Evolutionary conservation across 2,329 filamentous ascomycete genomes (phyloP).

Genomic region (Grosmannia penicillata): DNA sequence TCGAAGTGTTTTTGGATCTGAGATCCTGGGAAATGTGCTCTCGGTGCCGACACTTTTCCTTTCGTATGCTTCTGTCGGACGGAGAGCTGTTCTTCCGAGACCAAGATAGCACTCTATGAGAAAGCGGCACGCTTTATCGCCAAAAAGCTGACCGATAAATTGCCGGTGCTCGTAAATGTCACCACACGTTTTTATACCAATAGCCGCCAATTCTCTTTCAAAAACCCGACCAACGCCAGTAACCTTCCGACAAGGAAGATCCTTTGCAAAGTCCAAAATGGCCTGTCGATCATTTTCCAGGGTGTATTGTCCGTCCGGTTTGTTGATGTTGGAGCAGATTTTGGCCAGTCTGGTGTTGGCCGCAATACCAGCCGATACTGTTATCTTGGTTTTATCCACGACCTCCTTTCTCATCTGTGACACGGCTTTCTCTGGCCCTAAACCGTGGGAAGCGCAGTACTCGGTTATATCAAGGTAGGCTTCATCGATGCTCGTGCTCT

Average conservation of each 20-base stretch:
- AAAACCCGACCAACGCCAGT: constrained; percentile 92
- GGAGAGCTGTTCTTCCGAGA: constrained; percentile 68
- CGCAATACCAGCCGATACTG: constrained; percentile 86
- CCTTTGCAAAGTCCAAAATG: constrained; percentile 76
- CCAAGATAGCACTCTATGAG: constrained; percentile 74
- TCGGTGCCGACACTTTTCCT: constrained; percentile 91
- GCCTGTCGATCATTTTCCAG: constrained; percentile 55
- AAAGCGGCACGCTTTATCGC: constrained; percentile 82
- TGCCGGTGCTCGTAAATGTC: constrained; percentile 70
- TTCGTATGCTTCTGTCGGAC: constrained; percentile 78
- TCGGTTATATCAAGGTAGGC: constrained; percentile 90
- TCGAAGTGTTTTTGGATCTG: constrained; percentile 49
- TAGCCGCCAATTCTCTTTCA: constrained; percentile 75
- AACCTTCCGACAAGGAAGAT: constrained; percentile 75
- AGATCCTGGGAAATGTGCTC: constrained; percentile 74
- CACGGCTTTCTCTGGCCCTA: constrained; percentile 60
- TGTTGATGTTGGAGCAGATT: constrained; percentile 90
- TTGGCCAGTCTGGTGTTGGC: constrained; percentile 90
- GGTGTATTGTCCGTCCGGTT: constrained; percentile 83
- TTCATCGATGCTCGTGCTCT: constrained; percentile 90
- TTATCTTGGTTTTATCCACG: constrained; percentile 61
- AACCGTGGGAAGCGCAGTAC: constrained; percentile 57
- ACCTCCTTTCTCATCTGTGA: constrained; percentile 66
- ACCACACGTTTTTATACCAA: constrained; percentile 77
- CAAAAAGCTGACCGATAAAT: constrained; percentile 64